A percentile compares a stretch with the other conserved stretches of the same genome.
Evolutionary conservation across 768 basidiomycete species (phyloP).

Genomic region (Cubamyces sp.): DNA sequence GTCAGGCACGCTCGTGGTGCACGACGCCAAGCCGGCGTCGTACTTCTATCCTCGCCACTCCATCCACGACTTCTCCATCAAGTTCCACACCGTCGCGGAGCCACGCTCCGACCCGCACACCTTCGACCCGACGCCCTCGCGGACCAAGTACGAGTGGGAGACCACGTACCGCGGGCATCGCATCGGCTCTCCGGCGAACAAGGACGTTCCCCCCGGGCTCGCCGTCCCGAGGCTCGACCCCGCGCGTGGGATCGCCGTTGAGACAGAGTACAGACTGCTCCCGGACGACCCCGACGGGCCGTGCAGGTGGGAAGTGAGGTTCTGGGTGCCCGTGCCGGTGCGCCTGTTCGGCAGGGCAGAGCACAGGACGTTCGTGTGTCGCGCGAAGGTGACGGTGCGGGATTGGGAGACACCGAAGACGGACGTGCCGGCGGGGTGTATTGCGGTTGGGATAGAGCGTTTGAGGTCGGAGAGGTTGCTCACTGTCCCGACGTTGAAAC

Average conservation of each 20-base stretch:
- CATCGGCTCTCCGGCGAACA: neutral
- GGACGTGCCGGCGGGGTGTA: constrained; percentile 5
- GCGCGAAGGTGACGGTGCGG: constrained; percentile 35
- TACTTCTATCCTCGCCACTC: constrained; percentile 14
- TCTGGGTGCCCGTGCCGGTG: constrained; percentile 53
- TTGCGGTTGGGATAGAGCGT: constrained; percentile 10
- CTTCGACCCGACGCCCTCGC: constrained; percentile 1
- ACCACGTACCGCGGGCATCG: constrained; percentile 6
- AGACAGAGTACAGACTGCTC: constrained; percentile 6
- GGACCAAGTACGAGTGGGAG: constrained; percentile 9
- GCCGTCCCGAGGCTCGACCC: constrained; percentile 8
- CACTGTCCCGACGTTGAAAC: neutral
- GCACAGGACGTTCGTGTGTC: constrained; percentile 46
- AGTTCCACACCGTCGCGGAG: constrained; percentile 17
- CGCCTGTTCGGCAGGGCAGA: constrained; percentile 51
- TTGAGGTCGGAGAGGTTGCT: constrained; percentile 11
- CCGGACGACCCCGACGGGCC: constrained; percentile 9
- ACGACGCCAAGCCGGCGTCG: constrained; percentile 16
- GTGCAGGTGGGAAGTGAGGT: constrained; percentile 40
- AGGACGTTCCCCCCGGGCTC: neutral
- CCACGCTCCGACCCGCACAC: constrained; percentile 10
- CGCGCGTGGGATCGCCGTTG: constrained; percentile 17
- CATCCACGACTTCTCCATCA: constrained; percentile 22
- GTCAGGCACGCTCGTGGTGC: constrained; percentile 17
- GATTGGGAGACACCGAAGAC: constrained; percentile 21